A percentile compares a stretch with the other conserved stretches of the same genome.
phyloP scores from a whole-genome alignment of 495 filamentous ascomycete genomes.

The Sordaria brevicollis region DNA sequence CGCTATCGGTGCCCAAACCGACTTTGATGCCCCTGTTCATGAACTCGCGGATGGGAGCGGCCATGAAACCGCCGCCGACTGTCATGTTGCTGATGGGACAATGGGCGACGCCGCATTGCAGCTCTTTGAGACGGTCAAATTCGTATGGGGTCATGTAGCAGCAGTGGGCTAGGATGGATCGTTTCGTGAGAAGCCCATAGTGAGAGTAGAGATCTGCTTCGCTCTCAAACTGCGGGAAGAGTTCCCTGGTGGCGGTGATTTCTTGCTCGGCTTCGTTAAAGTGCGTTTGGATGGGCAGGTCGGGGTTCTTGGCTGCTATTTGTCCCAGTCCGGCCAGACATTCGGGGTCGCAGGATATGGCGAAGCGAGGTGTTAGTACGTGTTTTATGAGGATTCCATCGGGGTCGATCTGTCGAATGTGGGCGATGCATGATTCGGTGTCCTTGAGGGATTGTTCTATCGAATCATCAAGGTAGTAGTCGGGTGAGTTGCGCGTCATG shows the following conservation, averaged over 20 bases:
- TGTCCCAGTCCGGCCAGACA: slow-evolving; percentile 43
- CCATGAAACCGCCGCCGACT: slow-evolving; percentile 49
- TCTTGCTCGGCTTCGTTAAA: slow-evolving; percentile 52
- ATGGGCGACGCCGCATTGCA: slow-evolving; percentile 49
- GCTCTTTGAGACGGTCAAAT: slow-evolving; percentile 32
- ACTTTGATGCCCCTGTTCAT: slow-evolving; percentile 50
- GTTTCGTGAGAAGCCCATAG: slow-evolving; percentile 41
- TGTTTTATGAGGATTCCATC: slow-evolving; percentile 38
- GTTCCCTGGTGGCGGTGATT: slow-evolving; percentile 35
- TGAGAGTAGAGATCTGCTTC: slow-evolving; percentile 47
- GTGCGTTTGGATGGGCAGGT: slow-evolving; percentile 53
- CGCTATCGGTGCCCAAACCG: slow-evolving; percentile 56
- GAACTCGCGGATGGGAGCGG: slow-evolving; percentile 48
- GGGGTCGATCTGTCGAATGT: slow-evolving; percentile 34
- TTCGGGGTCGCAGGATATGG: slow-evolving; percentile 44
- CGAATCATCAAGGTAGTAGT: slow-evolving; percentile 45
- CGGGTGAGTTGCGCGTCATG: slow-evolving; percentile 52
- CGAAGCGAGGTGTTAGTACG: slow-evolving; percentile 56
- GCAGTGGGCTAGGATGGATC: slow-evolving; percentile 55
- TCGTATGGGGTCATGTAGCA: slow-evolving; percentile 49
- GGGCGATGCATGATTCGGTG: slow-evolving; percentile 42
- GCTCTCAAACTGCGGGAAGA: slow-evolving; percentile 42
- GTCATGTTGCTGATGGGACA: slow-evolving; percentile 57
- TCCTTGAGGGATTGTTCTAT: slow-evolving; percentile 37
- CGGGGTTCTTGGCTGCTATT: slow-evolving; percentile 38